Evolutionary conservation across 345 rosid genomes (phyloP).

Genomic region (Corchorus capsularis): DNA sequence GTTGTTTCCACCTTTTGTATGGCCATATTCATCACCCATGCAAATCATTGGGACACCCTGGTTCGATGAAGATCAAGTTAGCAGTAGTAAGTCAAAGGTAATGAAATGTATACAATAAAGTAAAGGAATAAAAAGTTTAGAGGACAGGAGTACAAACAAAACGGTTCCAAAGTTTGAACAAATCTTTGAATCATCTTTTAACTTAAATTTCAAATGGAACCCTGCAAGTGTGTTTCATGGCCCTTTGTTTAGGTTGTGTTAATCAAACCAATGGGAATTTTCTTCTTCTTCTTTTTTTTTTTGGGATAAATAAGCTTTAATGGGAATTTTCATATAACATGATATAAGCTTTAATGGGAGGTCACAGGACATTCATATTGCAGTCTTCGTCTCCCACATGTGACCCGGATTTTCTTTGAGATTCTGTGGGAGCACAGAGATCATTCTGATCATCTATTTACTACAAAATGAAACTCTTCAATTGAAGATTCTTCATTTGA

Average conservation of each 20-base stretch:
- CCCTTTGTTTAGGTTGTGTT: not conserved
- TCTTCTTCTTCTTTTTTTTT: too few species aligned
- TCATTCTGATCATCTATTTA: not conserved
- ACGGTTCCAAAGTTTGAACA: constrained; percentile 1
- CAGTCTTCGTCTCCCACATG: not conserved
- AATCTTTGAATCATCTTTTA: not conserved
- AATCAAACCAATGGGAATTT: not conserved
- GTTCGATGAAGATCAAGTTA: constrained; percentile 29
- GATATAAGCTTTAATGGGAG: not conserved
- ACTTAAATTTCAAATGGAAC: not conserved
- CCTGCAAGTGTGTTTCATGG: not conserved
- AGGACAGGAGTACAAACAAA: not conserved
- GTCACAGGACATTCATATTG: not conserved
- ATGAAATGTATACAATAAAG: not conserved
- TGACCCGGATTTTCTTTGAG: not conserved
- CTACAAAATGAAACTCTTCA: not conserved
- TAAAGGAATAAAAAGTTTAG: not conserved
- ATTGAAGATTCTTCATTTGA: not conserved
- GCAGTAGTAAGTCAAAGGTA: not conserved
- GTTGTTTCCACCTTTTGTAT: constrained; percentile 96
- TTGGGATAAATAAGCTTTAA: too few species aligned
- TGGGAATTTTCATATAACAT: not conserved
- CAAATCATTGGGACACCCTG: constrained; percentile 98
- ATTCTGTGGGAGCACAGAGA: not conserved
- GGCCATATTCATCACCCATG: constrained; percentile 99